phyloP scores from a whole-genome alignment of 2,329 filamentous ascomycete genomes.

The Fusarium sp. region DNA sequence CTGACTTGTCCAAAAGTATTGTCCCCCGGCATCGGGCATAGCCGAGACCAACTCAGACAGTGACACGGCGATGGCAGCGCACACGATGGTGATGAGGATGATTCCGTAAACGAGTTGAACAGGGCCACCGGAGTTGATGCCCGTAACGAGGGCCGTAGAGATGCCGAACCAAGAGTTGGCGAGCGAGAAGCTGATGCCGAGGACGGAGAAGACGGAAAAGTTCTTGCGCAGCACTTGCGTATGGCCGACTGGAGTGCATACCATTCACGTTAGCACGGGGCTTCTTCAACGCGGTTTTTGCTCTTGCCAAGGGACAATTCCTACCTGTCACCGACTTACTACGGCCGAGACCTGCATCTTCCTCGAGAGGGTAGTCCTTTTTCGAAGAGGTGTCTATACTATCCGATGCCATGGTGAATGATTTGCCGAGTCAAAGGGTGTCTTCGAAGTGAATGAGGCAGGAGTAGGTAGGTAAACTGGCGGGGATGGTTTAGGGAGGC shows the following conservation, averaged over 20 bases:
- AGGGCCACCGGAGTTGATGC: constrained; percentile 11
- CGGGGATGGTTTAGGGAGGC: no score
- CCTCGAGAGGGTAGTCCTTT: not conserved
- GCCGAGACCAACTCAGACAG: not conserved
- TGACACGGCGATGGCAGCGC: not conserved
- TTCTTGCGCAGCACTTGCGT: constrained; percentile 4
- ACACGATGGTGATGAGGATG: not conserved
- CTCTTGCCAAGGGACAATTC: not conserved
- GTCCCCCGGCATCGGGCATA: not conserved
- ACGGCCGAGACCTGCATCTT: not conserved
- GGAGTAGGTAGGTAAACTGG: not conserved
- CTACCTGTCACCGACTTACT: not conserved
- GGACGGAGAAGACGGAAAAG: constrained; percentile 24
- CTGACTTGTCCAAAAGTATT: not conserved
- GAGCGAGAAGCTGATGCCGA: constrained; percentile 19
- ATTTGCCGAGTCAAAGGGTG: not conserved
- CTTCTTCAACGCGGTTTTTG: not conserved
- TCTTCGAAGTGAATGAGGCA: not conserved
- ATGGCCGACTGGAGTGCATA: not conserved
- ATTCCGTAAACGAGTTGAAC: not conserved
- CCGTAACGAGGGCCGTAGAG: constrained; percentile 9
- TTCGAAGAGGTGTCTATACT: not conserved
- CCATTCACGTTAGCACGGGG: not conserved
- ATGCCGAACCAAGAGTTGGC: constrained; percentile 25
- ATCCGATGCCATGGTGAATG: not conserved